Evolutionary conservation across 2,329 filamentous ascomycete species (phyloP), one percentile per base, ranked within the genome.

Genomic region (Penicillium sp.): DNA sequence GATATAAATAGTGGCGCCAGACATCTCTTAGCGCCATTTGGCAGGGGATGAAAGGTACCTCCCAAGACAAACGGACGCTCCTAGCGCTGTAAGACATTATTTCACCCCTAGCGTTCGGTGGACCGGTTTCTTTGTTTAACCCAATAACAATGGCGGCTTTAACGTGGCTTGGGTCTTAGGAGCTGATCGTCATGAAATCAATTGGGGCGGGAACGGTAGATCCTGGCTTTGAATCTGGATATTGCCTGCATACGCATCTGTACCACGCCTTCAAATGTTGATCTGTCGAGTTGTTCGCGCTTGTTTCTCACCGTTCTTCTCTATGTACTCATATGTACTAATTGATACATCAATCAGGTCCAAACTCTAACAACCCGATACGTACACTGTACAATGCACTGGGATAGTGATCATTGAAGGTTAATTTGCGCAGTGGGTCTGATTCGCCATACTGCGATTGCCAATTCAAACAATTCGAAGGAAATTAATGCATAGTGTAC

Each of bases 1-100:
- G 63, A 65, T 65, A 63, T 62, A 63, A 66, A 65, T 63, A 66
- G 62, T 51, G 49, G 50, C 49, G 51, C 31, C 20, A 47, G 35
- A 26, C 44, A 32, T 44, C 49, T 54, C 37, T 61, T 59, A 64
- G 61, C 60, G 60, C 60, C 47, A 48, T 32, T 54, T 51, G 40
- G 44, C 51, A 53, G 48, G 52, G 57, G 49, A 22, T n/a, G n/a
- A 32, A 40, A 24, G 20, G 8, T 32, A 24, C 53, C 14, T 34
- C 32, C 32, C 56, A 43, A 44, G 18, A 38, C 50, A 57, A 49
- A 53, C 37, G 50, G 55, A 39, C 48, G 50, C 39, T 26, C 50
- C 50, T 53, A 43, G 50, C 31, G 29, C 31, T 18, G 52, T 64
- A 59, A 64, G 53, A 61, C 55, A 64, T 54, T 40, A 31, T 42